phyloP scores from a whole-genome alignment of 2,329 filamentous ascomycete genomes.

The Xylaria sp. region DNA sequence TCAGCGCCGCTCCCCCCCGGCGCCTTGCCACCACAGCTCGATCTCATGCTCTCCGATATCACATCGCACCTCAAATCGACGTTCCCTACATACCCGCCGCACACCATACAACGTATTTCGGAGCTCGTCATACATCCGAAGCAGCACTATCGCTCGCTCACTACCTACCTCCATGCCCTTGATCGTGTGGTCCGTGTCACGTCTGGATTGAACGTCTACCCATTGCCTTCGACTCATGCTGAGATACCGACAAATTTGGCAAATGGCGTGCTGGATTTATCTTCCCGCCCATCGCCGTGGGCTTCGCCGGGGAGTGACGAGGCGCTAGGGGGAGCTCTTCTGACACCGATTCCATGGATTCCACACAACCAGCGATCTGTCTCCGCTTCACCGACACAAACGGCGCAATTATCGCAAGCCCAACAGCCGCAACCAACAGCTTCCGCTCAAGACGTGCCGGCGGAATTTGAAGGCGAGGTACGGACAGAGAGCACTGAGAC shows the following conservation, averaged over 20 bases:
- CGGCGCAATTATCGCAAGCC: slow-evolving; percentile 16
- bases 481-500: slow-evolving; percentile 82
- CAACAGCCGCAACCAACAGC: slow-evolving; percentile 38
- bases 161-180: slow-evolving; percentile 88
- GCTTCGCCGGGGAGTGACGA: slow-evolving; percentile 81
- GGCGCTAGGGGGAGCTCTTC: slow-evolving; percentile 85
- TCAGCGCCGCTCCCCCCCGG: slow-evolving; percentile 51
- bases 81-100: slow-evolving; percentile 82
- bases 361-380: slow-evolving; percentile 47
- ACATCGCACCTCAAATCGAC: slow-evolving; percentile 68
- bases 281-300: slow-evolving; percentile 52
- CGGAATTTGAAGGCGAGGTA: slow-evolving; percentile 68
- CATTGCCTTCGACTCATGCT: slow-evolving; percentile 75
- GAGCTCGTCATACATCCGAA: slow-evolving; percentile 84
- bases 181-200: slow-evolving; percentile 93
- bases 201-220: slow-evolving; percentile 82
- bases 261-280: slow-evolving; percentile 71
- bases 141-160: slow-evolving; percentile 82
- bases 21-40: slow-evolving; percentile 72
- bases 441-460: slow-evolving; percentile 46
- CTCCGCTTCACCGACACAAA: slow-evolving; percentile 38
- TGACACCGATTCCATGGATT: slow-evolving; percentile 96
- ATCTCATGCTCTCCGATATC: slow-evolving; percentile 71
- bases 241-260: slow-evolving; percentile 65
- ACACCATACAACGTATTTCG: slow-evolving; percentile 91